Percentiles rank a stretch among this genome's conserved stretches.
These are phyloP conservation scores for Shiraia bambusicola DNA, from an alignment of 2,329 filamentous ascomycete genomes.

Conservation along the genomic window DNA sequence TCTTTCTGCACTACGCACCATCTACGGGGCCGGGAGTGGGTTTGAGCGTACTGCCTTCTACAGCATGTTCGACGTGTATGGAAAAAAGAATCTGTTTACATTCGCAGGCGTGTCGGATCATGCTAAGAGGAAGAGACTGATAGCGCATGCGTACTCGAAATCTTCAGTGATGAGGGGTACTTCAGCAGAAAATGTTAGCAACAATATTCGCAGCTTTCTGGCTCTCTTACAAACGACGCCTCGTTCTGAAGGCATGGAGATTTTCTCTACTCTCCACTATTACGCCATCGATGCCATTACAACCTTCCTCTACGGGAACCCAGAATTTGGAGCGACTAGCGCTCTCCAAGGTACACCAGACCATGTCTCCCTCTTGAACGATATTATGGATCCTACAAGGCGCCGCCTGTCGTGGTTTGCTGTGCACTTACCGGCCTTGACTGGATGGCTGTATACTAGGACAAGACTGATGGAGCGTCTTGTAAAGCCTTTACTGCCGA, in stretches of 20 bases:
- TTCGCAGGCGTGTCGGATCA: constrained; percentile 50
- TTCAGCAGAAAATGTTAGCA: constrained; percentile 17
- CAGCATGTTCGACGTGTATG: constrained; percentile 58
- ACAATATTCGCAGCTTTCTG: constrained; percentile 39
- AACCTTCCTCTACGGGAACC: constrained; percentile 52
- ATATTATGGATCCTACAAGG: constrained; percentile 53
- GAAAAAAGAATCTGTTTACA: constrained; percentile 55
- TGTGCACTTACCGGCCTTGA: constrained; percentile 50
- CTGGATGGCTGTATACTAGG: constrained; percentile 53
- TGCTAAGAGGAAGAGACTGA: constrained; percentile 54
- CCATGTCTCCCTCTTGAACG: constrained; percentile 48
- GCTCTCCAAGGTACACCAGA: constrained; percentile 44
- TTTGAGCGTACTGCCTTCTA: constrained; percentile 57
- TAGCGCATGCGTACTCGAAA: constrained; percentile 58
- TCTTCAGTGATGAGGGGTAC: constrained; percentile 45
- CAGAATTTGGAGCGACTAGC: constrained; percentile 45
- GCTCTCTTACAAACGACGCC: constrained; percentile 40
- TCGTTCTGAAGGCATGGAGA: constrained; percentile 43
- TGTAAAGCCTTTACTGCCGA: constrained; percentile 49
- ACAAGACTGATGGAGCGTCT: constrained; percentile 43
- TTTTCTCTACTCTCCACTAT: constrained; percentile 55
- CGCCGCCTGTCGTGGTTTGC: constrained; percentile 53
- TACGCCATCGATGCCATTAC: constrained; percentile 58
- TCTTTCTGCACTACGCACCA: constrained; percentile 52
- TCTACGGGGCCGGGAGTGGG: constrained; percentile 57